Evolutionary conservation across 495 filamentous ascomycete genomes (phyloP).

Genomic region (Mytilinidion resinicola): DNA sequence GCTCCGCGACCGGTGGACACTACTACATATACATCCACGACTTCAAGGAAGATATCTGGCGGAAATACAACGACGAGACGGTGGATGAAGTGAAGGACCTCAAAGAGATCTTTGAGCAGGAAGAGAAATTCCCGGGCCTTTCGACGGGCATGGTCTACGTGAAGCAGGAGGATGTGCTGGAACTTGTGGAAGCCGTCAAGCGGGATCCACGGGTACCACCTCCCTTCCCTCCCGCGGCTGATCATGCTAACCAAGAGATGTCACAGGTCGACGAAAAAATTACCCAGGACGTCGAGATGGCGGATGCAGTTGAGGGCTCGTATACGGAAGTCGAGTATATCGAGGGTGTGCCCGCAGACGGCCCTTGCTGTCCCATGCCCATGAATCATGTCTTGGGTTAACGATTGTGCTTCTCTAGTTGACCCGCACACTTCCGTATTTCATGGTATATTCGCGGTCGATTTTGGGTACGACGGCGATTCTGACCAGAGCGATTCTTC

Average conservation of each 20-base stretch:
- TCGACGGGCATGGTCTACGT: conserved; percentile 91
- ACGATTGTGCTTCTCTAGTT: too few species aligned
- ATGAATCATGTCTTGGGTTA: too few species aligned
- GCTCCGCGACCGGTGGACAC: conserved; percentile 62
- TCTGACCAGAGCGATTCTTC: too few species aligned
- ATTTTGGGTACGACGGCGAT: too few species aligned
- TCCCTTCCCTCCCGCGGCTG: not conserved
- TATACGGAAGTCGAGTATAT: conserved; percentile 3
- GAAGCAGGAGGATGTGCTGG: conserved; percentile 51
- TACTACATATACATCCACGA: conserved; percentile 98
- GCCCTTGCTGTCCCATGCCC: too few species aligned
- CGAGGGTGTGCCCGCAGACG: conserved; percentile 4
- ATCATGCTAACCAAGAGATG: not conserved
- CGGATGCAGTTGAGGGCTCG: conserved; percentile 1
- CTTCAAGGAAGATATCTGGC: conserved; percentile 73
- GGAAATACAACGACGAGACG: conserved; percentile 84
- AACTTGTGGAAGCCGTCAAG: conserved; percentile 56
- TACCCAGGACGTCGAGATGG: conserved; percentile 13
- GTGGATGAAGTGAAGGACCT: conserved; percentile 62
- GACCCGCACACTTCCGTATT: too few species aligned
- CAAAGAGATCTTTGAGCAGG: conserved; percentile 57
- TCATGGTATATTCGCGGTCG: too few species aligned
- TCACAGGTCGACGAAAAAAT: not conserved
- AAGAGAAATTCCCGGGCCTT: conserved; percentile 45
- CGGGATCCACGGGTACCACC: conserved; percentile 34